These are phyloP conservation scores for Termitomyces sp. DNA, from an alignment of 768 basidiomycete species.

Conservation along the genomic window DNA sequence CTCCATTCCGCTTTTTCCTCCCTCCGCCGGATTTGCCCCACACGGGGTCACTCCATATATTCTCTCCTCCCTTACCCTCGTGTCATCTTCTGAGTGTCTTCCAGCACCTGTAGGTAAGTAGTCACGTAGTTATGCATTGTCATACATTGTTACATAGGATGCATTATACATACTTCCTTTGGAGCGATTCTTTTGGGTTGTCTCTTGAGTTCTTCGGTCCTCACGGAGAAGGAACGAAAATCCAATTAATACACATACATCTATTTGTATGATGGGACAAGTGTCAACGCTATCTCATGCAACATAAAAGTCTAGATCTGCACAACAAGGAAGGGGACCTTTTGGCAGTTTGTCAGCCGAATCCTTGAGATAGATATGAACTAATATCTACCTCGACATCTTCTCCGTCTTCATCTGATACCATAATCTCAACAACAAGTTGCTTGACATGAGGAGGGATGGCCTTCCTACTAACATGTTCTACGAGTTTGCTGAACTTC, in stretches of 20 bases:
- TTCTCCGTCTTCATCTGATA: constrained; percentile 85
- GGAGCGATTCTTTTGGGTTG: neutral
- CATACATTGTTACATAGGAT: constrained; percentile 14
- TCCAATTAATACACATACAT: constrained; percentile 8
- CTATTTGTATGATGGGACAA: constrained; percentile 33
- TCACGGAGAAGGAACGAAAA: neutral
- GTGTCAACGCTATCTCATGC: constrained; percentile 11
- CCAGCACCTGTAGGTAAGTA: constrained; percentile 41
- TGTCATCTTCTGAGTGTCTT: constrained; percentile 10
- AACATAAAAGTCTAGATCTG: constrained; percentile 34
- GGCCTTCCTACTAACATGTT: constrained; percentile 92
- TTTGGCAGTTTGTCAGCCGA: neutral
- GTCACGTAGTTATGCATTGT: constrained; percentile 26
- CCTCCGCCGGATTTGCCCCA: constrained; percentile 14
- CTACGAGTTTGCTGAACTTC: constrained; percentile 89
- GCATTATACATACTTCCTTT: constrained; percentile 21
- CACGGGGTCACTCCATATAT: constrained; percentile 18
- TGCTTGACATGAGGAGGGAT: constrained; percentile 79
- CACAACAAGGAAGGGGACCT: constrained; percentile 86
- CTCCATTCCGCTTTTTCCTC: constrained; percentile 16
- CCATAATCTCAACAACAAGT: constrained; percentile 92
- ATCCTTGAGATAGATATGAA: neutral
- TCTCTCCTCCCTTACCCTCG: constrained; percentile 15
- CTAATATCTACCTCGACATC: constrained; percentile 77
- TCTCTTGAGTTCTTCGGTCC: neutral